Conservation (phyloP, 2,329 filamentous ascomycete species). For the Rutstroemia sp. region DNA sequence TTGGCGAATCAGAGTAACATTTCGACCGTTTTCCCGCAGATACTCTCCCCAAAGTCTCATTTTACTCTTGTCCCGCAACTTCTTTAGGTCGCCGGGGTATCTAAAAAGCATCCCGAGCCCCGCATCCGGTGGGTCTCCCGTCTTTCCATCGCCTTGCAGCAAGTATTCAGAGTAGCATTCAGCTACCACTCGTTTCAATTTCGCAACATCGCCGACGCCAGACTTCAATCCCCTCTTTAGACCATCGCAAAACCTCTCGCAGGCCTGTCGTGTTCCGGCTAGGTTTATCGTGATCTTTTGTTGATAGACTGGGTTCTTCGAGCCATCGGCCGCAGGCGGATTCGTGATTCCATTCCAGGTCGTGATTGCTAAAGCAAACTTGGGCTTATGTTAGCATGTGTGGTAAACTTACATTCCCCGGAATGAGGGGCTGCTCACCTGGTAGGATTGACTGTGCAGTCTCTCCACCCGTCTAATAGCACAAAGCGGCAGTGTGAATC, state of each 20-base stretch:
- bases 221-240: conserved; percentile 84
- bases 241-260: conserved; percentile 93
- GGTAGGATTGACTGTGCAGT: conserved; percentile 84
- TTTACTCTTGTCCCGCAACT: conserved; percentile 89
- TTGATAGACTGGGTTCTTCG: conserved; percentile 40
- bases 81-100: conserved; percentile 91
- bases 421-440: conserved; percentile 35
- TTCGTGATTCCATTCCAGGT: conserved; percentile 78
- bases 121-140: conserved; percentile 73
- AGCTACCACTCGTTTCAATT: conserved; percentile 68
- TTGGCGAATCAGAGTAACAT: conserved; percentile 84
- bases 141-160: conserved; percentile 54
- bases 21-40: conserved; percentile 87
- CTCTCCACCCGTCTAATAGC: conserved; percentile 88
- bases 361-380: conserved; percentile 89
- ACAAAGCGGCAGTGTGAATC: conserved; percentile 89
- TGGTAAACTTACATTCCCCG: background rate
- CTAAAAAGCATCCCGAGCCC: conserved; percentile 87
- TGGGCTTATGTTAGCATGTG: conserved; percentile 18
- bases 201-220: conserved; percentile 80
- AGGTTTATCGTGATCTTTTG: conserved; percentile 91
- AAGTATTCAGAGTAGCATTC: conserved; percentile 91
- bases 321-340: conserved; percentile 38
- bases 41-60: conserved; percentile 98
- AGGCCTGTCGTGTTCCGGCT: conserved; percentile 78